Conservation (phyloP, 768 basidiomycete species). For the Tubosaeta sp. region DNA sequence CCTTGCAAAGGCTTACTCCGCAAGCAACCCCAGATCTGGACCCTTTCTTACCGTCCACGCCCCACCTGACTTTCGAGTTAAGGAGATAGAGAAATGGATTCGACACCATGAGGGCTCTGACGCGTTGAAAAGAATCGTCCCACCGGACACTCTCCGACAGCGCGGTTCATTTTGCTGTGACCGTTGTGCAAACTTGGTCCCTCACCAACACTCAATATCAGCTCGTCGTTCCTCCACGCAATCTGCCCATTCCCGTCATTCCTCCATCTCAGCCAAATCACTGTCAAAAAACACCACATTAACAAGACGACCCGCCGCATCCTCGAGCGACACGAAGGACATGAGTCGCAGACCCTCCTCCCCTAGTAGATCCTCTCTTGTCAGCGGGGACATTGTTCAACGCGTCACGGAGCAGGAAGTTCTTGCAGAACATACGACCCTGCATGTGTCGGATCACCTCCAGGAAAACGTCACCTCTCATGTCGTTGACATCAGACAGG, state of each 20-base stretch:
- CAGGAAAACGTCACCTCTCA: slow-evolving; percentile 15
- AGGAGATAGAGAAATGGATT: slow-evolving; percentile 80
- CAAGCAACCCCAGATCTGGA: slow-evolving; percentile 37
- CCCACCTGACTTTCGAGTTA: slow-evolving; percentile 66
- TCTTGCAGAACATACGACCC: slow-evolving; percentile 11
- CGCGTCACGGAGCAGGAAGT: slow-evolving; percentile 10
- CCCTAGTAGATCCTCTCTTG: slow-evolving; percentile 7
- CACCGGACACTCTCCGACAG: slow-evolving; percentile 19
- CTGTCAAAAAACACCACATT: slow-evolving; percentile 6
- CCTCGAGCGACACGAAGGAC: slow-evolving; percentile 5
- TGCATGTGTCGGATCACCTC: slow-evolving; percentile 7
- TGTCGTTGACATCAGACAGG: slow-evolving; percentile 4
- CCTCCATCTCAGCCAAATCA: slow-evolving; percentile 19
- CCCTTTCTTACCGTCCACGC: slow-evolving; percentile 66
- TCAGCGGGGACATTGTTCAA: slow-evolving; percentile 10
- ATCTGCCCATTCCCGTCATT: slow-evolving; percentile 24
- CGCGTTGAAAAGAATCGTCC: slow-evolving; percentile 17
- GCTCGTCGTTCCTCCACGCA: slow-evolving; percentile 26
- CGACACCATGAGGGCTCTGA: slow-evolving; percentile 40
- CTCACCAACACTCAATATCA: slow-evolving; percentile 27
- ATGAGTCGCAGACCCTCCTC: slow-evolving; percentile 8
- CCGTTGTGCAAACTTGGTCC: slow-evolving; percentile 32
- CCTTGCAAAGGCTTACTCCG: slow-evolving; percentile 44
- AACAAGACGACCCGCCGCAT: slow-evolving; percentile 18
- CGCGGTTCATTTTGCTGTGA: slow-evolving; percentile 32